Percentiles rank a stretch among this genome's conserved stretches.
Conservation (phyloP, 108 stramenopile genomes). For the Thalassiosira profunda region DNA sequence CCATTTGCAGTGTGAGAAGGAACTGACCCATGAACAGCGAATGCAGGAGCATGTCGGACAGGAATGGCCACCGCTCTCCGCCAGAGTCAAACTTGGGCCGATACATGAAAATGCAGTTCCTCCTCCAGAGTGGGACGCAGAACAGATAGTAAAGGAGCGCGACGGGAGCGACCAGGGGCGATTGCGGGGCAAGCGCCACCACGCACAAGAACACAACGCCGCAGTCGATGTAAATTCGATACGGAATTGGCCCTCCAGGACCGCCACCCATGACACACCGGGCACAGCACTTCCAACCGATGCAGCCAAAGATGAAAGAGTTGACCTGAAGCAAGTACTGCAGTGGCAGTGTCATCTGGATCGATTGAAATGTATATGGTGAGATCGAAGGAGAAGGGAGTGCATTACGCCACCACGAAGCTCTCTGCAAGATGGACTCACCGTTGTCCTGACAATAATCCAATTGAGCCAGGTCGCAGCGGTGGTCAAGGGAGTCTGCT, state of each 20-base stretch:
- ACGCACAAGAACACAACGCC: conserved; percentile 83
- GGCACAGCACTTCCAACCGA: conserved; percentile 43
- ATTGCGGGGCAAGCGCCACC: conserved; percentile 78
- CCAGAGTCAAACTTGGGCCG: conserved; percentile 84
- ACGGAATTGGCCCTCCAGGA: conserved; percentile 83
- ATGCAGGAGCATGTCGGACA: conserved; percentile 75
- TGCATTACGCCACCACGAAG: no score
- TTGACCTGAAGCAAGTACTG: conserved; percentile 86
- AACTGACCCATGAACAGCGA: conserved; percentile 71
- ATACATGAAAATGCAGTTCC: conserved; percentile 83
- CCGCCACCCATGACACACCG: conserved; percentile 60
- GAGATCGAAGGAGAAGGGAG: not conserved
- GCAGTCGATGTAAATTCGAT: conserved; percentile 85
- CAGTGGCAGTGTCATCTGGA: conserved; percentile 62
- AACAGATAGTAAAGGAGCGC: conserved; percentile 77
- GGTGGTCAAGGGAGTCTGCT: conserved; percentile 59
- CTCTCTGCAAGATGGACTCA: no score
- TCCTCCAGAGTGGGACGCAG: conserved; percentile 70
- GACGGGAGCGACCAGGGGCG: conserved; percentile 79
- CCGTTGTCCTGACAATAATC: conserved; percentile 77
- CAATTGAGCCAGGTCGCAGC: conserved; percentile 90
- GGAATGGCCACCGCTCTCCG: conserved; percentile 83
- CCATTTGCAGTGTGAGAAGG: conserved; percentile 44
- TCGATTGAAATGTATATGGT: not conserved
- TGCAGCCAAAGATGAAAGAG: conserved; percentile 68